Conservation (phyloP, 2,329 filamentous ascomycete species). For the Fusarium sp. region DNA sequence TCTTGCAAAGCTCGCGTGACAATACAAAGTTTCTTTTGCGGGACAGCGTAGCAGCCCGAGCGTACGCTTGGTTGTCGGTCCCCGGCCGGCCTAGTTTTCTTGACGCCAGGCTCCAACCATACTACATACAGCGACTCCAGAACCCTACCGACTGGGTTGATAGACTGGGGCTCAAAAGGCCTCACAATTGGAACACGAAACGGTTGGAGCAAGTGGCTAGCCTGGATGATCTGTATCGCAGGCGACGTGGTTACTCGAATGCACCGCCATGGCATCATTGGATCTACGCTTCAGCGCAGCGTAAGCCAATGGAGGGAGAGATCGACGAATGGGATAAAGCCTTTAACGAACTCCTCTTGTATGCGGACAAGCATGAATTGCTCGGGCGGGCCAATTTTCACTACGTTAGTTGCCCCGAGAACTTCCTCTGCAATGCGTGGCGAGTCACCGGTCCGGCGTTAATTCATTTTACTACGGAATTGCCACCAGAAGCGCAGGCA, state of each 20-base stretch:
- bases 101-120: background rate
- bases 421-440: conserved; percentile 7
- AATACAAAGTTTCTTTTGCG: background rate
- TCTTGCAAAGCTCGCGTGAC: background rate
- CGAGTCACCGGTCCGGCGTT: background rate
- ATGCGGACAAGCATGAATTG: conserved; percentile 5
- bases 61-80: background rate
- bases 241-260: background rate
- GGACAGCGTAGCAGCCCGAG: background rate
- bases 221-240: background rate
- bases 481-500: background rate
- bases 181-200: background rate
- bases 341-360: conserved; percentile 1
- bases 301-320: background rate
- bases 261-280: conserved; percentile 6
- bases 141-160: conserved; percentile 1
- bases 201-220: background rate
- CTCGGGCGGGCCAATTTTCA: conserved; percentile 1
- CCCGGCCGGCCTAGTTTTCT: background rate
- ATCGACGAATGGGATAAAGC: conserved; percentile 8
- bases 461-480: background rate
- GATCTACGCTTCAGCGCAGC: conserved; percentile 10
- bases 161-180: background rate
- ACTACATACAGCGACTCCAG: background rate
- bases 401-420: background rate